Conservation (phyloP, 1,284 basidiomycete species). For the Butyriboletus pseudospeciosus region DNA sequence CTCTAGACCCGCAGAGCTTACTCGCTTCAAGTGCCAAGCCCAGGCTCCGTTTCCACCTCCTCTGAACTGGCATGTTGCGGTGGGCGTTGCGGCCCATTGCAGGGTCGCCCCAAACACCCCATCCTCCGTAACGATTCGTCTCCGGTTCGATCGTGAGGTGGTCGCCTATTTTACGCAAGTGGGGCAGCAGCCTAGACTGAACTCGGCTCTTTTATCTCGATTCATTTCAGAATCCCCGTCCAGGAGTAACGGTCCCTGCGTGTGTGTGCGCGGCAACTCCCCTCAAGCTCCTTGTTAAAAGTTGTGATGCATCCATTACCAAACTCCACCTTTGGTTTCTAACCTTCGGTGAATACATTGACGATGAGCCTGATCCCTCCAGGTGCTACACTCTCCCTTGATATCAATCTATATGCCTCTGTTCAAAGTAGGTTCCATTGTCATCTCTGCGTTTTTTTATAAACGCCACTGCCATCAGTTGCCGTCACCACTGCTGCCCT, state of each 20-base stretch:
- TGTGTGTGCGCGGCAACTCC: not conserved
- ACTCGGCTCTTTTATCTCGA: constrained; percentile 6
- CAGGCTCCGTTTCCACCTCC: not conserved
- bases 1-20: not conserved
- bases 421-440: constrained; percentile 19
- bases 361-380: constrained; percentile 24
- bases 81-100: not conserved
- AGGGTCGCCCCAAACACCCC: not conserved
- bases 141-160: not conserved
- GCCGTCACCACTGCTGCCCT: constrained; percentile 27
- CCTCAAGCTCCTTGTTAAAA: constrained; percentile 15
- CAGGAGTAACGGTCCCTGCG: constrained; percentile 3
- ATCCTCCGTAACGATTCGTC: not conserved
- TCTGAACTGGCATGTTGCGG: not conserved
- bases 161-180: not conserved
- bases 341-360: not conserved
- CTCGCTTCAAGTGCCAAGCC: not conserved
- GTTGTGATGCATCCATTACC: not conserved
- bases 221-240: constrained; percentile 7
- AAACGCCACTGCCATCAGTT: constrained; percentile 18
- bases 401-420: constrained; percentile 16
- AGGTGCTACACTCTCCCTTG: not conserved
- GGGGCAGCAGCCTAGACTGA: not conserved
- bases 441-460: not conserved
- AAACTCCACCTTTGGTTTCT: not conserved